Base-by-base conservation (phyloP, 2,329 filamentous ascomycete species). In the Exutisphaerella laricina region DNA sequence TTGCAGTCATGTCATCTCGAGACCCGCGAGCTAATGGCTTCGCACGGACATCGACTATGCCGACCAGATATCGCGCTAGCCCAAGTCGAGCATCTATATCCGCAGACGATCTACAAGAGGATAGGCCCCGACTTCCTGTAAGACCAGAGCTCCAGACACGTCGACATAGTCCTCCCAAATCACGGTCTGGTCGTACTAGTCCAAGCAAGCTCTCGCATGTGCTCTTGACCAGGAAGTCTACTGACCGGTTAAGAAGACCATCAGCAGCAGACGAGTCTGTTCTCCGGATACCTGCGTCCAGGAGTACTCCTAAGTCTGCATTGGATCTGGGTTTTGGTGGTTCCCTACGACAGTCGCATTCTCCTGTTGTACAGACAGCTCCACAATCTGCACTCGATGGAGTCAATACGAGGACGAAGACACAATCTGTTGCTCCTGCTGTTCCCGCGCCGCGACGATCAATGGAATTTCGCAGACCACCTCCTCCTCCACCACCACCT, bases 371-470 rank as follows among this genome's bases (percentile, higher is more conserved):
- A 4, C 58, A 52, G 28, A 45, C 56, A 17, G 36, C 43, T 2
- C 32, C 43, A 1, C 51, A 43, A 23, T 58, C 58, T 29, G 57
- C 56, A 6, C 33, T 39, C 7, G 20, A n/a, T 14, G 35, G 20
- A 16, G 41, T 28, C 20, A 22, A 34, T 7, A 21, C 26, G 22
- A 39, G 28, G 16, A 21, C 26, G 5, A 46, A 39, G 13, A 41
- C 30, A 45, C 52, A 39, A 34, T 47, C 36, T 4, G 39, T 41
- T 7, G 52, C 62, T 5, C 62, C 63, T 10, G 58, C 58, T 13
- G 48, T 64, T 5, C 63, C 63, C 5, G 59, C 62, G 23, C 63
- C 63, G 6, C 49, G 62, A 6, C 51, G 58, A 22, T 62, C 59
- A 3, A 45, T 54, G 32, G 59, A 62, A 25, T 41, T 45, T 25